Conservation (phyloP, 306 rosid species). For the Amphicarpaea edgeworthii region DNA sequence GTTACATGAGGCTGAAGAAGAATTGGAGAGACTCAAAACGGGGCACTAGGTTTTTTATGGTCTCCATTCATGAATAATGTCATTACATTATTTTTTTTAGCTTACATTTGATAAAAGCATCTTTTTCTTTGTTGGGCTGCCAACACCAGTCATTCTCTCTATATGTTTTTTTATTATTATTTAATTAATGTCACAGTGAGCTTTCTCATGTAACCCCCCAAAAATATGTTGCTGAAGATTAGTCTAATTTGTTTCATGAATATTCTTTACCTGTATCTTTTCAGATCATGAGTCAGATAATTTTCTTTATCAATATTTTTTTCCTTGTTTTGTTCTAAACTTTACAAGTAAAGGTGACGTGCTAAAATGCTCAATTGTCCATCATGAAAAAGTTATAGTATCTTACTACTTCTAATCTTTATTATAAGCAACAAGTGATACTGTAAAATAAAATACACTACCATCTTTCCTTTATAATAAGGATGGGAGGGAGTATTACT, state of each 20-base stretch:
- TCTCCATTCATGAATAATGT: slow-evolving; percentile 31
- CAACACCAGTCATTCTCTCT: slow-evolving; percentile 38
- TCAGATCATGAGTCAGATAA: slow-evolving; percentile 35
- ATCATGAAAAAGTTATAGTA: too few relatives aligned
- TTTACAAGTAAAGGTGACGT: neutral
- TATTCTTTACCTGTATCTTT: slow-evolving; percentile 45
- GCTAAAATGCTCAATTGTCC: too few relatives aligned
- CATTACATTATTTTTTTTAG: slow-evolving; percentile 48
- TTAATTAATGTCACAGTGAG: slow-evolving; percentile 11
- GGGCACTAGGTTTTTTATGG: slow-evolving; percentile 59
- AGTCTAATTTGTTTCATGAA: slow-evolving; percentile 36
- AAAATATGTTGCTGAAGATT: neutral
- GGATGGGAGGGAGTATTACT: too few relatives aligned
- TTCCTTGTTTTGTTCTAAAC: slow-evolving; percentile 9
- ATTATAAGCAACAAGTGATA: too few relatives aligned
- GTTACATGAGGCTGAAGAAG: slow-evolving; percentile 75
- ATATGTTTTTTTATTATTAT: slow-evolving; percentile 17
- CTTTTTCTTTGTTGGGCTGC: slow-evolving; percentile 44
- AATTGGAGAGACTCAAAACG: slow-evolving; percentile 65
- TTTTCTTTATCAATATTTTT: slow-evolving; percentile 15
- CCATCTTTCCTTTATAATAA: too few relatives aligned
- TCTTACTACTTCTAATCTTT: too few relatives aligned
- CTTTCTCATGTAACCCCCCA: slow-evolving; percentile 37
- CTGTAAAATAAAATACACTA: too few relatives aligned
- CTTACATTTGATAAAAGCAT: slow-evolving; percentile 40